Percentiles rank a stretch among this genome's conserved stretches.
phyloP scores from a whole-genome alignment of 2,329 filamentous ascomycete species.

The Diaporthe batatas region DNA sequence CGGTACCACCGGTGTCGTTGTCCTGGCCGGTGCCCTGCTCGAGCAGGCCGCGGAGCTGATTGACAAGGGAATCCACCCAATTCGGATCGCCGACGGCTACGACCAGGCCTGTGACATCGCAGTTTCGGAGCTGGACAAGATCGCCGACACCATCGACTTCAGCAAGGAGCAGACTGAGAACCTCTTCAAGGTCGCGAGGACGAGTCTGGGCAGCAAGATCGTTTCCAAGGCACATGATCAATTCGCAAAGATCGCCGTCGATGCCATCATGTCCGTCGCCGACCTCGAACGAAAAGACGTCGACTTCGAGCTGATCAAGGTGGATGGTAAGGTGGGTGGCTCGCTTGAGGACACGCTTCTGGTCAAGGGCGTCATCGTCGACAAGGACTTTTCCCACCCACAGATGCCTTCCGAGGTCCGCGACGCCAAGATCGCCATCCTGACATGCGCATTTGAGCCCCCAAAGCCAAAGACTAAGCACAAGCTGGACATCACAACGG shows the following conservation, averaged over 20 bases:
- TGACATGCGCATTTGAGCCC: slow-evolving; percentile 98
- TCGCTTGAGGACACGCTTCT: slow-evolving; percentile 92
- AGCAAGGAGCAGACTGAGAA: slow-evolving; percentile 83
- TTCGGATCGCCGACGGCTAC: slow-evolving; percentile 97
- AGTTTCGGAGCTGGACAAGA: slow-evolving; percentile 89
- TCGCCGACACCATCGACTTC: slow-evolving; percentile 93
- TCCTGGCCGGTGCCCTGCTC: slow-evolving; percentile 91
- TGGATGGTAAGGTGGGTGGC: slow-evolving; percentile 97
- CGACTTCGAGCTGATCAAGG: slow-evolving; percentile 99
- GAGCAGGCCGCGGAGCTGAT: slow-evolving; percentile 98
- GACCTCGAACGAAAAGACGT: slow-evolving; percentile 97
- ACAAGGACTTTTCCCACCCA: slow-evolving; percentile 99
- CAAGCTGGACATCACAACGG: slow-evolving; percentile 95
- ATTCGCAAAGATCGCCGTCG: slow-evolving; percentile 96
- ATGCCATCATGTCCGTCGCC: slow-evolving; percentile 95
- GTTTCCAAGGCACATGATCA: slow-evolving; percentile 99
- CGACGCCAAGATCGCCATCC: slow-evolving; percentile 96
- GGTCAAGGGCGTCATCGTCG: slow-evolving; percentile 97
- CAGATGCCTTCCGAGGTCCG: slow-evolving; percentile 97
- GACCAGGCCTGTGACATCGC: slow-evolving; percentile 98
- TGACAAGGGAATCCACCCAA: slow-evolving; percentile 99
- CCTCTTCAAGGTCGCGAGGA: slow-evolving; percentile 93
- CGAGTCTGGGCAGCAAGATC: slow-evolving; percentile 97
- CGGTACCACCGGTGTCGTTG: slow-evolving; percentile 97
- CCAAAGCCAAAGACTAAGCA: slow-evolving; percentile 99